Percentiles rank a stretch among this genome's conserved stretches.
Conservation (phyloP, 1,139 yeast species). For the Candida albicans region DNA sequence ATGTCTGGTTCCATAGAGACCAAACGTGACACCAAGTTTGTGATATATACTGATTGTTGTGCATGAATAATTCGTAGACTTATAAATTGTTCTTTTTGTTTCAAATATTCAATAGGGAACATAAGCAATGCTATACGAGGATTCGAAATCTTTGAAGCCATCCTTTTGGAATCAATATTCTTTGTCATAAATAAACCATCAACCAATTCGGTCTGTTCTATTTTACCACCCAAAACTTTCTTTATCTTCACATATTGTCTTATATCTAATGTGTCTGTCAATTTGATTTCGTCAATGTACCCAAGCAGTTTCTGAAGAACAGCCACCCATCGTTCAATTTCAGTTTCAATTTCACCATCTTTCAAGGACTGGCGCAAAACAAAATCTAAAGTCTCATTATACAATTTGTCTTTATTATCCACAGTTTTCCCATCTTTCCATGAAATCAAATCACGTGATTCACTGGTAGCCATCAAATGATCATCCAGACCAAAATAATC, state of each 20-base stretch:
- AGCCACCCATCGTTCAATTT: constrained; percentile 42
- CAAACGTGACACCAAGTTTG: constrained; percentile 78
- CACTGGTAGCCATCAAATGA: not conserved
- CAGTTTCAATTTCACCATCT: constrained; percentile 50
- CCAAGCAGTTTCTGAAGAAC: constrained; percentile 28
- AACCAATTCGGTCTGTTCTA: constrained; percentile 58
- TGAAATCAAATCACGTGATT: not conserved
- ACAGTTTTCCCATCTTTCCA: constrained; percentile 6
- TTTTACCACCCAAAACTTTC: constrained; percentile 72
- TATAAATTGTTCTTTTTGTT: constrained; percentile 70
- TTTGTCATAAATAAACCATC: constrained; percentile 88
- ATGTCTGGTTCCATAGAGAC: constrained; percentile 77
- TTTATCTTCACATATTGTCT: constrained; percentile 87
- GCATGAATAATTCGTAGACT: constrained; percentile 82
- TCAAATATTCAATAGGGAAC: constrained; percentile 86
- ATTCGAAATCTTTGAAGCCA: constrained; percentile 61
- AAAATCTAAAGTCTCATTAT: constrained; percentile 27
- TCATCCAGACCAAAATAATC: constrained; percentile 8
- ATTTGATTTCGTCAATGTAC: constrained; percentile 28
- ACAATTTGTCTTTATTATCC: constrained; percentile 18
- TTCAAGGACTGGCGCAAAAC: constrained; percentile 64
- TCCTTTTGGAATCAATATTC: constrained; percentile 74
- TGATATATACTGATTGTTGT: constrained; percentile 83
- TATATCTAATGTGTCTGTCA: constrained; percentile 78
- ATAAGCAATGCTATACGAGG: constrained; percentile 83